These are phyloP conservation scores for Rubia yunnanensis DNA, from an alignment of 257 asterid species.

Conservation along the genomic window DNA sequence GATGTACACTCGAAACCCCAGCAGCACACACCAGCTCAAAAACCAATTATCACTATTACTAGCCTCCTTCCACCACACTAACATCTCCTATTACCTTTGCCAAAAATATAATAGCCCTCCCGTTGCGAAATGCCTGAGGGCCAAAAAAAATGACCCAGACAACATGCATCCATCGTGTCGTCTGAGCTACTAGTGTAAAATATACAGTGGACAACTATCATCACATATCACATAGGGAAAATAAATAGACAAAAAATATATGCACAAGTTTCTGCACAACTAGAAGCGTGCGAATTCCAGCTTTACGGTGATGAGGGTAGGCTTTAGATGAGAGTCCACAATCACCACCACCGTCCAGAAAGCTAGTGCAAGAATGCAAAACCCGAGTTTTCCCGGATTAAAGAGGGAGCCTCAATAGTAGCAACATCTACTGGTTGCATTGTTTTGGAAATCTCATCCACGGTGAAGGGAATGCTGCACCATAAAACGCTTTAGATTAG, in stretches of 20 bases:
- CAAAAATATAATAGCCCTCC: constrained; percentile 30
- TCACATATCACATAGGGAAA: constrained; percentile 21
- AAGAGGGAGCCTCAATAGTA: constrained; percentile 83
- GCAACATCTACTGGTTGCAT: constrained; percentile 71
- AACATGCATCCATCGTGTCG: constrained; percentile 33
- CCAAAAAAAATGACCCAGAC: constrained; percentile 38
- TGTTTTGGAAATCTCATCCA: constrained; percentile 92
- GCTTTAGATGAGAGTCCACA: constrained; percentile 15
- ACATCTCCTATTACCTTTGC: constrained; percentile 21
- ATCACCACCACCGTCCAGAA: constrained; percentile 31
- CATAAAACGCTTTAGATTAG: constrained; percentile 12
- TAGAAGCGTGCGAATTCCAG: constrained; percentile 14
- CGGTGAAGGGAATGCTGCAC: constrained; percentile 93
- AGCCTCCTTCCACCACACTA: constrained; percentile 32
- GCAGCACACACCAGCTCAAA: constrained; percentile 26
- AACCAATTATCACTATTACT: constrained; percentile 27
- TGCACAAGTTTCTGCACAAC: constrained; percentile 41
- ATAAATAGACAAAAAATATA: constrained; percentile 10
- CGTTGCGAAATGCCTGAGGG: constrained; percentile 32
- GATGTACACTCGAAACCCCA: constrained; percentile 32
- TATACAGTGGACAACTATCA: constrained; percentile 31
- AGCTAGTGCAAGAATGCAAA: constrained; percentile 82
- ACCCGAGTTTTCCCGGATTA: constrained; percentile 85
- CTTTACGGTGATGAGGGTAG: constrained; percentile 5
- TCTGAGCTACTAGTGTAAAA: constrained; percentile 27